A percentile compares a stretch with the other conserved stretches of the same genome.
Conservation (phyloP, 495 filamentous ascomycete genomes). For the Chaetomium tenue region DNA sequence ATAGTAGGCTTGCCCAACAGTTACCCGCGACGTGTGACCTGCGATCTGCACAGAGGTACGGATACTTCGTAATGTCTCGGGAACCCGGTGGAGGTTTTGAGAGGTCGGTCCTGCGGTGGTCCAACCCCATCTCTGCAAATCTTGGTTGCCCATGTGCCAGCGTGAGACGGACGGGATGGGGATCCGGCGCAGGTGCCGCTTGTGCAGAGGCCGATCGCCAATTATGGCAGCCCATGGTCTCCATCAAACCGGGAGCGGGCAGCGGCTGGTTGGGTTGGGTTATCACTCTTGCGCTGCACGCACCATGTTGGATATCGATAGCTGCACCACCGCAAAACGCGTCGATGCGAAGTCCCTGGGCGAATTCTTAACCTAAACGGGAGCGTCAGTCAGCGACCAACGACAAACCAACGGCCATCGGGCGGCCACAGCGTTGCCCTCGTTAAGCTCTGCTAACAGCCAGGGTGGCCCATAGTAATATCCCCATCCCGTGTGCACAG, state of each 20-base stretch:
- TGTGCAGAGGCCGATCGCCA: slow-evolving; percentile 16
- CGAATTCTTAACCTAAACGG: no score
- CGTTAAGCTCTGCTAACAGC: slow-evolving; percentile 17
- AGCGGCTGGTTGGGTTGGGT: not conserved
- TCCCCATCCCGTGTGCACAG: slow-evolving; percentile 35
- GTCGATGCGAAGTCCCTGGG: no score
- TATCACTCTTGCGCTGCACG: not conserved
- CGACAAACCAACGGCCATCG: not conserved
- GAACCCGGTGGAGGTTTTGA: slow-evolving; percentile 16
- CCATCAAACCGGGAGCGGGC: slow-evolving; percentile 2
- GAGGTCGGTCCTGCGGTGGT: slow-evolving; percentile 3
- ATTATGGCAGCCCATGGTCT: not conserved
- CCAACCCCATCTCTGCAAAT: slow-evolving; percentile 31
- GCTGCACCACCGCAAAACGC: no score
- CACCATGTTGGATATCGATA: no score
- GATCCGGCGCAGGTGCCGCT: slow-evolving; percentile 21
- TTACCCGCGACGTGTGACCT: not conserved
- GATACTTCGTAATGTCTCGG: slow-evolving; percentile 11
- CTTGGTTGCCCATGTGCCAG: slow-evolving; percentile 37
- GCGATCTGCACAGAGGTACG: slow-evolving; percentile 12
- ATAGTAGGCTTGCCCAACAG: not conserved
- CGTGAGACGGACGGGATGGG: slow-evolving; percentile 25
- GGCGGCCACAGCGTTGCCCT: not conserved
- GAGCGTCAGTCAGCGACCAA: no score
- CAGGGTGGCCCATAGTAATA: slow-evolving; percentile 26